Evolutionary conservation across 352 stramenopile species (phyloP).

Genomic region (Pythium pectinolyticum): DNA sequence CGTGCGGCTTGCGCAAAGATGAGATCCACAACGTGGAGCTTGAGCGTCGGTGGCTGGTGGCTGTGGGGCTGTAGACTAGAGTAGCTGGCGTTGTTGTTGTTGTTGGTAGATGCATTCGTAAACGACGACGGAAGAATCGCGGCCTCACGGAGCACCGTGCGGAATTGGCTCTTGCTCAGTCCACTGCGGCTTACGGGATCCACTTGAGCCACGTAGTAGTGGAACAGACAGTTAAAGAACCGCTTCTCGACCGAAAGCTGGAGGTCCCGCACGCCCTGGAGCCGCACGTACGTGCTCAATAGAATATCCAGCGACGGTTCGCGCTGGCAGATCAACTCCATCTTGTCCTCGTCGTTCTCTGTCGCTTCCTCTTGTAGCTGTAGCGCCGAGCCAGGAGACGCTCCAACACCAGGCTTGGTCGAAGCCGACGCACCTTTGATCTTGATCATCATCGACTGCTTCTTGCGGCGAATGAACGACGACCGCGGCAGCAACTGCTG

Average conservation of each 20-base stretch:
- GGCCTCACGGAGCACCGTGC: conserved; percentile 52
- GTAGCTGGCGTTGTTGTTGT: conserved; percentile 1
- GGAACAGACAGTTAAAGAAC: conserved; percentile 65
- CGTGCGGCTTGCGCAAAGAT: conserved; percentile 58
- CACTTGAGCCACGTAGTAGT: conserved; percentile 62
- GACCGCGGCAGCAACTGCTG: conserved; percentile 61
- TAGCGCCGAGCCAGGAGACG: neutral
- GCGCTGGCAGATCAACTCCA: conserved; percentile 58
- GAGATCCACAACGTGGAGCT: conserved; percentile 61
- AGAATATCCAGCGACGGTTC: conserved; percentile 61
- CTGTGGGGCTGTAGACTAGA: no score
- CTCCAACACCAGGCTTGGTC: conserved; percentile 23
- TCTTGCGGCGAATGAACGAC: conserved; percentile 66
- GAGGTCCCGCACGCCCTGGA: conserved; percentile 46
- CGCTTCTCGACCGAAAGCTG: conserved; percentile 60
- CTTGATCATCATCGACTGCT: conserved; percentile 72
- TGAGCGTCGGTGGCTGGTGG: conserved; percentile 35
- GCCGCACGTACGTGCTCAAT: conserved; percentile 49
- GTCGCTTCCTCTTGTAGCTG: conserved; percentile 1
- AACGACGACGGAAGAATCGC: conserved; percentile 37
- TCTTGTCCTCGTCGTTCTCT: conserved; percentile 34
- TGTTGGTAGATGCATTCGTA: conserved; percentile 1
- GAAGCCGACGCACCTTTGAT: conserved; percentile 22
- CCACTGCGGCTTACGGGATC: conserved; percentile 46
- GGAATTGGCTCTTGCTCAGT: conserved; percentile 71